Evolutionary conservation across 2,329 filamentous ascomycete species (phyloP), one percentile per base, ranked within the genome.

Genomic region (Microsporum ferrugineum): DNA sequence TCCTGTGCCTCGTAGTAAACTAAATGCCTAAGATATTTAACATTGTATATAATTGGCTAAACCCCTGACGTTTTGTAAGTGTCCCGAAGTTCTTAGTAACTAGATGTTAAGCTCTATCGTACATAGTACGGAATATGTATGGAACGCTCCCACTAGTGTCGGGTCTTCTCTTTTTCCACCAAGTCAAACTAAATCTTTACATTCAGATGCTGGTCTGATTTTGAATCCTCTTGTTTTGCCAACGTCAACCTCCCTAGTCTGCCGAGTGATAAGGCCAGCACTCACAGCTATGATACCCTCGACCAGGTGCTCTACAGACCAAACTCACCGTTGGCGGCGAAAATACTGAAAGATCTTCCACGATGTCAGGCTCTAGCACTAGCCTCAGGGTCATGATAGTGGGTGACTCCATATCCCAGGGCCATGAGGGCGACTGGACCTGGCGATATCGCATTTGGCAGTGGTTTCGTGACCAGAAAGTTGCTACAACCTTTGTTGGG

Each of bases 371-470:
- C 43, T 47, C 43, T 12, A 5, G 4, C 51, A 38, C 31, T 14
- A 12, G 31, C 5, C 7, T 55, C 2, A 55, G 33, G 8, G 14
- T 55, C 4, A 38, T 55, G 14, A 34, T 55, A 10, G 51, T 55
- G 31, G 51, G 51, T 17, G 51, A 55, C 31, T 55, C 51, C 33
- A 55, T 55, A 14, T 34, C 51, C n/a, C 51, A 55, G 33, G 51
- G 51, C 31, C 51, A 36, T 34, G 51, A 55, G 33, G 51, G 51
- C n/a, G 51, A 55, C n/a, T 55, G 51, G 51, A 55, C 51, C 14
- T 55, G 51, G 51, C 29, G 51, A 55, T 55, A 55, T 55, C 51
- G 51, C 3, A 55, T 55, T 12, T 55, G 51, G 51, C 51, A 55
- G 51, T 55, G 51, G 51, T 55, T 55, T 12, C 51, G 31, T 17